Evolutionary conservation across 331 rosid genomes (phyloP).

Genomic region (Acacia pycnantha): DNA sequence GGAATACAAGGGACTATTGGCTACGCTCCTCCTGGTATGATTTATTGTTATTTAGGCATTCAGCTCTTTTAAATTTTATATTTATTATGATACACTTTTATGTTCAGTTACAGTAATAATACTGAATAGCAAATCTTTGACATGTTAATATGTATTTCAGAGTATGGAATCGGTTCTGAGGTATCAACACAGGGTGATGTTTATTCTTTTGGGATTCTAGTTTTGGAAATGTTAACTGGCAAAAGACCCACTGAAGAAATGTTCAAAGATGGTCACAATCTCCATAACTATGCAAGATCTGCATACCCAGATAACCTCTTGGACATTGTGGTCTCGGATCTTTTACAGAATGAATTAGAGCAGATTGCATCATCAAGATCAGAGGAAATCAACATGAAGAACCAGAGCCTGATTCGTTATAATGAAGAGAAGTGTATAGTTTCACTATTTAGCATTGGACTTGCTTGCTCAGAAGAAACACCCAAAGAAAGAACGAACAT

Average conservation of each 20-base stretch:
- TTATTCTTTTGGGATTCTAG: not conserved
- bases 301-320: slow-evolving; percentile 1
- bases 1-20: not conserved
- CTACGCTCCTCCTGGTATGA: not conserved
- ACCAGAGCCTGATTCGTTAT: not conserved
- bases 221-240: not conserved
- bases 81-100: not conserved
- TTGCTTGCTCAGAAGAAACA: not conserved
- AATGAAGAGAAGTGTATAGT: not conserved
- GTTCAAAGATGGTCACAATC: slow-evolving; percentile 6
- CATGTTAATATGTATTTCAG: not conserved
- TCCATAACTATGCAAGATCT: not conserved
- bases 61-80: not conserved
- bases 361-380: not conserved
- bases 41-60: not conserved
- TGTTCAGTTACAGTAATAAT: not conserved
- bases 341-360: not conserved
- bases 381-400: not conserved
- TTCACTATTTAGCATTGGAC: not conserved
- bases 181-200: not conserved
- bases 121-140: not conserved
- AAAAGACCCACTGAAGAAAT: slow-evolving; percentile 2
- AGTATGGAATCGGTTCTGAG: not conserved
- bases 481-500: not conserved
- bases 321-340: not conserved